Base-by-base conservation (phyloP, 257 asterid genomes). In the Primulina huaijiensis region DNA sequence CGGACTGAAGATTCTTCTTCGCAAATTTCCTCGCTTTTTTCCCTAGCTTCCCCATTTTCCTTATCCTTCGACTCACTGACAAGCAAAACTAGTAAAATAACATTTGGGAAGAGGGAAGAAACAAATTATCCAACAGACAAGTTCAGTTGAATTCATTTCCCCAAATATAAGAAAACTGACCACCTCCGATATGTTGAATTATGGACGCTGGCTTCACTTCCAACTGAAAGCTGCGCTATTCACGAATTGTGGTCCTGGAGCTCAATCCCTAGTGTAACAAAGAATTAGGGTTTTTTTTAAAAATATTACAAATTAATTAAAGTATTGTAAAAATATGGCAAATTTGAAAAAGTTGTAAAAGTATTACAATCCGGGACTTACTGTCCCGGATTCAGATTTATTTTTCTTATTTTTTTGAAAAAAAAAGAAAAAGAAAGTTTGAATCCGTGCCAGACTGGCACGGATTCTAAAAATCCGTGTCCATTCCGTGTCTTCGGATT, bases 1-100 rank as follows among this genome's bases (percentile, higher is more conserved):
- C 95, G 1, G 95, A 85, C 67, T 82, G 97, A 60, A 94, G 96
- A 80, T 94, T 82, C 87, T 89, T 94, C 87, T 91, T 89, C 68
- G 99, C 96, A 55, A 91, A 94, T 69, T 94, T 94, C 76, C 99
- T 82, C 27, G 97, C 98, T 78, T 88, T 94, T 88, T 88, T 91
- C 68, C 99, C 96, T 10, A 94, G 83, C 80, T 94, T 94, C 71
- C 90, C 96, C 97, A 91, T 90, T 43, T 64, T 8, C 55, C 65
- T 69, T 3, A 33, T 58, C 52, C 61, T 40, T 34, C 30, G 3
- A 16, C 14, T 62, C 67, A 31, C n/a, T 62, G 35, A 7, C 52
- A 62, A 27, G 11, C 17, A 33, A 62, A 33, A 16, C 30, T 34
- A 30, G 21, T 3, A 62, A 33, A 62, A 16, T 62, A 21, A 21